phyloP scores from a whole-genome alignment of 495 filamentous ascomycete species.

The Oleoguttula mirabilis region DNA sequence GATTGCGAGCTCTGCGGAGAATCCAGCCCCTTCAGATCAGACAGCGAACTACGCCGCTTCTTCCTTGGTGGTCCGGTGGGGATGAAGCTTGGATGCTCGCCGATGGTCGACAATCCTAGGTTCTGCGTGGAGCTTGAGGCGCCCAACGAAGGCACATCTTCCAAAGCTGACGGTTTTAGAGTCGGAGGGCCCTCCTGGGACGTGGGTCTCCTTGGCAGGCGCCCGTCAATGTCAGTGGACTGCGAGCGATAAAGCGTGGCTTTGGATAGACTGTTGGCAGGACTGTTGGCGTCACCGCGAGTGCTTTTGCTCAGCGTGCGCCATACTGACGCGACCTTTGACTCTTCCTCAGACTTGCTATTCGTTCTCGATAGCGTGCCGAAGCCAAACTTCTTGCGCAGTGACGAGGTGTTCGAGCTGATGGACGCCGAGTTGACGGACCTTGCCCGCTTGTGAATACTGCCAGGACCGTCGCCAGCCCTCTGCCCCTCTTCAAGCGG shows the following conservation, averaged over 20 bases:
- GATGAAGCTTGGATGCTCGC: slow-evolving; percentile 28
- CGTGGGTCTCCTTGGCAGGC: slow-evolving; percentile 30
- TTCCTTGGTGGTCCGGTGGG: slow-evolving; percentile 42
- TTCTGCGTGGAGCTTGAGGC: slow-evolving; percentile 5
- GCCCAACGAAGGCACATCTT: slow-evolving; percentile 19
- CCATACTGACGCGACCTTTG: slow-evolving; percentile 65
- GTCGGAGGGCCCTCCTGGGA: slow-evolving; percentile 40
- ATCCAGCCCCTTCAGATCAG: slow-evolving; percentile 57
- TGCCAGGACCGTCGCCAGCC: slow-evolving; percentile 32
- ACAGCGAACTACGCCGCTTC: slow-evolving; percentile 85
- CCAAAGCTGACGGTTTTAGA: slow-evolving; percentile 44
- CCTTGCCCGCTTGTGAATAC: slow-evolving; percentile 38
- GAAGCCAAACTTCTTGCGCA: slow-evolving; percentile 72
- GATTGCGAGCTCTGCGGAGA: slow-evolving; percentile 18
- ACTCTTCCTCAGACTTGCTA: slow-evolving; percentile 59
- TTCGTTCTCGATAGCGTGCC: slow-evolving; percentile 62
- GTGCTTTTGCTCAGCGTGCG: slow-evolving; percentile 80
- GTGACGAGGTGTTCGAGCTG: slow-evolving; percentile 65
- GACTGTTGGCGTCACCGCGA: slow-evolving; percentile 34
- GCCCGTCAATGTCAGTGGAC: slow-evolving; percentile 62
- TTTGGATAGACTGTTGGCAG: slow-evolving; percentile 48
- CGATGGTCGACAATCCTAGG: slow-evolving; percentile 33
- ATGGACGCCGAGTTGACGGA: slow-evolving; percentile 46
- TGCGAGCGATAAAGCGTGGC: slow-evolving; percentile 59
- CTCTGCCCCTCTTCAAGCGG: slow-evolving; percentile 25